These are phyloP conservation scores for Beauveria medogensis DNA, from an alignment of 2,329 filamentous ascomycete species.

Conservation along the genomic window DNA sequence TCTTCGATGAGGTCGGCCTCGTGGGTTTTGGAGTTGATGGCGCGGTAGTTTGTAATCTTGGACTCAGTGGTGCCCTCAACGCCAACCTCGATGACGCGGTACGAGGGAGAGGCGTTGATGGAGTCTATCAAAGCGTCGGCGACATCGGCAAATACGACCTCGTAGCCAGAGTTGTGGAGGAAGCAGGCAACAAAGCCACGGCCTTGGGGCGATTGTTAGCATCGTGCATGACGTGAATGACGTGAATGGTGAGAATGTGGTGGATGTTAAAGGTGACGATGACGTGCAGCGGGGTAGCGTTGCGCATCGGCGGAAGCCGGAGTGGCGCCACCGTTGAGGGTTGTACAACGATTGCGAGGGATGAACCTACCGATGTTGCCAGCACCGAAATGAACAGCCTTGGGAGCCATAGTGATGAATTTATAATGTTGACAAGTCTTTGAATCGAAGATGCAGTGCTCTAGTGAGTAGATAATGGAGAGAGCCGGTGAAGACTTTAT, in stretches of 20 bases:
- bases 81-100: constrained; percentile 90
- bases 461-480: not conserved
- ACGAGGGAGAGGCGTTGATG: constrained; percentile 67
- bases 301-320: not conserved
- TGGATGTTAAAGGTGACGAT: not conserved
- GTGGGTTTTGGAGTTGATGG: constrained; percentile 88
- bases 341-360: not conserved
- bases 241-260: not conserved
- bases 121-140: constrained; percentile 72
- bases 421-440: constrained; percentile 11
- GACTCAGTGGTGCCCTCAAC: constrained; percentile 72
- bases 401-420: constrained; percentile 37
- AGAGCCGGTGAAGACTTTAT: not conserved
- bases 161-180: constrained; percentile 88
- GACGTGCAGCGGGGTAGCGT: constrained; percentile 4
- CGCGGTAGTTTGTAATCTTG: constrained; percentile 89
- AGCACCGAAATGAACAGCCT: constrained; percentile 77
- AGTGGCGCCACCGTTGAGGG: not conserved
- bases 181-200: constrained; percentile 86
- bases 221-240: not conserved
- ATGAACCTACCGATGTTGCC: constrained; percentile 64
- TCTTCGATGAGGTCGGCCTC: constrained; percentile 74
- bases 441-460: not conserved
- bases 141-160: constrained; percentile 95
- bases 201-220: constrained; percentile 25